A percentile compares a stretch with the other conserved stretches of the same genome.
Conservation (phyloP, 176 grass and related monocot genomes). For the Ananas comosus region DNA sequence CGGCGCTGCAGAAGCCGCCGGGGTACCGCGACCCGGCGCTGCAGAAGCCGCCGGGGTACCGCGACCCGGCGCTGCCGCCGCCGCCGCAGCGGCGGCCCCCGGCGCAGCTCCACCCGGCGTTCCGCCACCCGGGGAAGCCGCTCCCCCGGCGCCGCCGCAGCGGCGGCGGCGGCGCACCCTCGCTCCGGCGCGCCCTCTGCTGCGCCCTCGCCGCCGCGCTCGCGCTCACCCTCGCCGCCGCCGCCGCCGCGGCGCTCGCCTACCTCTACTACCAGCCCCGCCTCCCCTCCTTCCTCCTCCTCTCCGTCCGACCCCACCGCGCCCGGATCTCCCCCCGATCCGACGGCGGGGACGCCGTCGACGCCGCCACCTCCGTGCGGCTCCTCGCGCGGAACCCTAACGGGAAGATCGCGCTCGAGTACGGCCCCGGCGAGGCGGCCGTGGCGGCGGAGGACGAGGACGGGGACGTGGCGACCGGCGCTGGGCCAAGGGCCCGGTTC, state of each 20-base stretch:
- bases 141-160: conserved; percentile 5
- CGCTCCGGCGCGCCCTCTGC: conserved; percentile 46
- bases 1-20: conserved; percentile 18
- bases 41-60: conserved; percentile 19
- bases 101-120: conserved; percentile 10
- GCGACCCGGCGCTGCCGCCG: not conserved
- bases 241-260: conserved; percentile 37
- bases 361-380: conserved; percentile 26
- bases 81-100: conserved; percentile 11
- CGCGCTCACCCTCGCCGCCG: conserved; percentile 21
- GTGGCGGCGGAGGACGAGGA: conserved; percentile 38
- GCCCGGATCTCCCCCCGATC: conserved; percentile 32
- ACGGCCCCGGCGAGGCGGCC: conserved; percentile 50
- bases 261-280: conserved; percentile 77
- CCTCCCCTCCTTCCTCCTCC: conserved; percentile 58
- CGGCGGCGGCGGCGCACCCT: conserved; percentile 24
- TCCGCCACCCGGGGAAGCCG: conserved; percentile 17
- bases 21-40: conserved; percentile 7
- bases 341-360: conserved; percentile 29
- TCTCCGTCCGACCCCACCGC: conserved; percentile 51
- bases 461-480: conserved; percentile 52
- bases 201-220: conserved; percentile 19
- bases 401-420: conserved; percentile 44
- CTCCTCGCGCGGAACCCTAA: conserved; percentile 65
- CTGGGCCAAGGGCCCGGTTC: conserved; percentile 37